Evolutionary conservation across 805 yeast genomes (phyloP), one percentile per base, ranked within the genome.

Genomic region (Sungouiella thailandica): DNA sequence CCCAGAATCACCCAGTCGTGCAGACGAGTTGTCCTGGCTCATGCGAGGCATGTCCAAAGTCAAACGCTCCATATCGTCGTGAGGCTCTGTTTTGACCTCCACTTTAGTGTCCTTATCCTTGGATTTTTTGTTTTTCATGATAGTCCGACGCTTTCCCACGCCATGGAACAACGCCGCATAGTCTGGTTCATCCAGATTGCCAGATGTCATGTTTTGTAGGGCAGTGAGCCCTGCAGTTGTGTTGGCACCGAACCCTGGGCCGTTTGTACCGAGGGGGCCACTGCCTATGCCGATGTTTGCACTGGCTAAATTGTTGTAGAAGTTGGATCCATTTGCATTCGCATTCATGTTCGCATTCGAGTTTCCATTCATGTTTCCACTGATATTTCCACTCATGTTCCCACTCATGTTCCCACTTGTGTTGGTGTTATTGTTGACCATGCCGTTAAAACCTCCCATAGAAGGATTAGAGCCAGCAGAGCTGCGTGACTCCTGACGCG

Each of bases 141-240:
- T 55, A 17, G 47, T 55, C 39, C 60, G 57, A 22, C 71, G 41
- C 35, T 65, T 66, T 1, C 70, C 70, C 4, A 66, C 69, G 28
- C 61, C 62, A 36, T 65, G 62, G 44, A 66, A 66, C 18, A 66
- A 52, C 4, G 71, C 69, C 3, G 63, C 70, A 43, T 66, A 66
- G 43, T 66, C 65, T 2, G 71, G 71, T 34, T 58, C 65, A 9
- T 23, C 32, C 37, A 34, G 43, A 14, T 34, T 37, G 12, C 33
- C 35, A 15, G 44, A 37, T 23, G 28, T 40, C 6, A 29, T 28
- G 13, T 29, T 23, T n/a, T 31, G 29, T 9, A 41, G 34, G n/a
- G n/a, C n/a, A n/a, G n/a, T n/a, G n/a, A n/a, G n/a, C n/a, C n/a
- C n/a, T n/a, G n/a, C n/a, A n/a, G n/a, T n/a, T n/a, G n/a, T n/a